Evolutionary conservation across 768 basidiomycete species (phyloP), one percentile per base, ranked within the genome.

Genomic region (Trametes cinnabarina): DNA sequence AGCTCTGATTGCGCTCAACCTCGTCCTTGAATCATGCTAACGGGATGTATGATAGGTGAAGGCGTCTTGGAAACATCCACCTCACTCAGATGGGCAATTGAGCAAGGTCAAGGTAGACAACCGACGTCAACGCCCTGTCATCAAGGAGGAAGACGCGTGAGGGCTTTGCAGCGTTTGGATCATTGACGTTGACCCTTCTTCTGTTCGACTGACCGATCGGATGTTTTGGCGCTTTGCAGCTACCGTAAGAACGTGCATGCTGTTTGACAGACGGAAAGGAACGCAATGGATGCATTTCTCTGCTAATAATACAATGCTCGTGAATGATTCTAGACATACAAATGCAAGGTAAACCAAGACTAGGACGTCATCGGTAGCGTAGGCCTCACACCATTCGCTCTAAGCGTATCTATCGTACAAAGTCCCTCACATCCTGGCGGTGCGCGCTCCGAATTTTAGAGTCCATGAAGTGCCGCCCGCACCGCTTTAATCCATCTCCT

Each of bases 401-500:
- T 46, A 47, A 41, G 11, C 35, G 28, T 23, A 20, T 30, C 46
- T 55, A 51, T 40, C 43, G n/a, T 51, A 43, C 47, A 43, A 37
- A 39, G 8, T 41, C 17, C 42, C 10, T 35, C 28, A 61, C 42
- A 51, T 42, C 12, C 17, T 10, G 17, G 17, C 37, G n/a, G 34
- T 43, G 37, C 22, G 35, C 7, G 7, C 9, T 26, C 41, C 15
- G 37, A 39, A 15, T 39, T 5, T 39, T 19, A 58, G 14, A 53
- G 47, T 39, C 37, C 25, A n/a, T 56, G 26, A 6, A 32, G 7
- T 32, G 3, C 25, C 9, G n/a, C 41, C 14, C n/a, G 17, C 30
- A 25, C 25, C 15, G 14, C 34, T 10, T 70, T 68, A 82, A 60
- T 84, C 81, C 82, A 90, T 82, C 65, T 86, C 87, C 68, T 90